A percentile compares a stretch with the other conserved stretches of the same genome.
These are phyloP conservation scores for Nakaseomyces nivariensis DNA, from an alignment of 1,139 yeast genomes.

Conservation along the genomic window DNA sequence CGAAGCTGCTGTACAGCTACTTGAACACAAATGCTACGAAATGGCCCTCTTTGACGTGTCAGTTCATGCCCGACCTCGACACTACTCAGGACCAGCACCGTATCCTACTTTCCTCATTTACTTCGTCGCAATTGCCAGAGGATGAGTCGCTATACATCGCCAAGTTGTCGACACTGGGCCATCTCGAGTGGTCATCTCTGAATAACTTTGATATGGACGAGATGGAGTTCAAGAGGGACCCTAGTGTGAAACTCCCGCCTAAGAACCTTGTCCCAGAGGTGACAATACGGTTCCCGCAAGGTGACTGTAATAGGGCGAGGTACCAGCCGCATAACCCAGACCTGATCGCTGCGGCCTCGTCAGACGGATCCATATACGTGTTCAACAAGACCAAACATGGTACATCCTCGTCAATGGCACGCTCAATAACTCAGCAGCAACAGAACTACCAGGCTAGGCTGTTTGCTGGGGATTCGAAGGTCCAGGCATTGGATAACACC, in stretches of 20 bases:
- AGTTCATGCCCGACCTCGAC: conserved; percentile 51
- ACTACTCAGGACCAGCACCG: conserved; percentile 23
- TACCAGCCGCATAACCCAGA: conserved; percentile 67
- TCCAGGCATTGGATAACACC: conserved; percentile 7
- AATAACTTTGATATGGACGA: conserved; percentile 30
- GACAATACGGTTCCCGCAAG: conserved; percentile 26
- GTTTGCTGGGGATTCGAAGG: conserved; percentile 4
- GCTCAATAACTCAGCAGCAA: neutral
- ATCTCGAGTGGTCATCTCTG: conserved; percentile 27
- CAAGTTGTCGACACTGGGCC: conserved; percentile 24
- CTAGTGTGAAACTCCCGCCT: conserved; percentile 22
- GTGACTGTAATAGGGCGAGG: conserved; percentile 67
- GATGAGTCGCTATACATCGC: conserved; percentile 27
- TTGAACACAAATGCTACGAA: conserved; percentile 64
- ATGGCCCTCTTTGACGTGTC: conserved; percentile 77
- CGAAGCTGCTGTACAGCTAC: conserved; percentile 64
- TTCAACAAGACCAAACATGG: conserved; percentile 46
- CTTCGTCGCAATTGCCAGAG: conserved; percentile 28
- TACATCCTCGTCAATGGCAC: conserved; percentile 11
- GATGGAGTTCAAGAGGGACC: conserved; percentile 30
- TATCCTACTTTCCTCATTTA: conserved; percentile 26
- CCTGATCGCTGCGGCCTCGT: conserved; percentile 66
- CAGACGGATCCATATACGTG: conserved; percentile 60
- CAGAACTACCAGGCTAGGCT: conserved; percentile 12
- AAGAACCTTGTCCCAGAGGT: conserved; percentile 23